phyloP scores from a whole-genome alignment of 441 rosid genomes.

The Erodium texanum region DNA sequence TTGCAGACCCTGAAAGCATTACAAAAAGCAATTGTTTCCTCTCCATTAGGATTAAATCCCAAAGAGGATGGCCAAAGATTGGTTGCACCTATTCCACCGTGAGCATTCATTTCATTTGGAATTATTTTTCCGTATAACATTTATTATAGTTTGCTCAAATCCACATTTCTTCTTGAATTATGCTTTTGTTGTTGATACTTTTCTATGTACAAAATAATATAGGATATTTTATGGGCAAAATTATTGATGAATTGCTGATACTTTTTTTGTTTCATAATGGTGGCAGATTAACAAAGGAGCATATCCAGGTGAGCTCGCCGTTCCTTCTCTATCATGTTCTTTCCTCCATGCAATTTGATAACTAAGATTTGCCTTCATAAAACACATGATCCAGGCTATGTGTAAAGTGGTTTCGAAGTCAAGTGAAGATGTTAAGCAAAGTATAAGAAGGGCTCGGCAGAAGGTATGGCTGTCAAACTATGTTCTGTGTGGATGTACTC shows the following conservation, averaged over 20 bases:
- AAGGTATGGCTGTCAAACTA: slow-evolving; percentile 36
- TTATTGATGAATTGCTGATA: no score
- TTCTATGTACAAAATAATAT: no score
- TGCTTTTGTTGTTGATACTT: not conserved
- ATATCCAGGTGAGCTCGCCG: slow-evolving; percentile 50
- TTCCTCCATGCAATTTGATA: slow-evolving; percentile 6
- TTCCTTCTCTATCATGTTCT: slow-evolving; percentile 2
- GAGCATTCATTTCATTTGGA: slow-evolving; percentile 22
- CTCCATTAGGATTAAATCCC: slow-evolving; percentile 87
- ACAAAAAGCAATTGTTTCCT: slow-evolving; percentile 73
- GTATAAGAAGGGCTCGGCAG: slow-evolving; percentile 83
- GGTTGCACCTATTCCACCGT: slow-evolving; percentile 79
- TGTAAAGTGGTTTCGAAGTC: slow-evolving; percentile 78
- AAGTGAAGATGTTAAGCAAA: slow-evolving; percentile 82
- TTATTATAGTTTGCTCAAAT: not conserved
- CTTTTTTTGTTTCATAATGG: slow-evolving; percentile 15
- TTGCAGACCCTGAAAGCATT: slow-evolving; percentile 66
- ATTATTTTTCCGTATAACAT: not conserved
- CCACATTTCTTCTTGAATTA: not conserved
- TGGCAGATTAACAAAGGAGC: slow-evolving; percentile 84
- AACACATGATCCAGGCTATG: slow-evolving; percentile 49
- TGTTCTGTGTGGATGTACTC: not conserved
- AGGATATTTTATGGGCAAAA: no score
- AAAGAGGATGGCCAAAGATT: slow-evolving; percentile 68
- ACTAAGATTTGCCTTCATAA: slow-evolving; percentile 3